A percentile compares a stretch with the other conserved stretches of the same genome.
These are phyloP conservation scores for Saturnispora mendoncae DNA, from an alignment of 805 yeast species.

Conservation along the genomic window DNA sequence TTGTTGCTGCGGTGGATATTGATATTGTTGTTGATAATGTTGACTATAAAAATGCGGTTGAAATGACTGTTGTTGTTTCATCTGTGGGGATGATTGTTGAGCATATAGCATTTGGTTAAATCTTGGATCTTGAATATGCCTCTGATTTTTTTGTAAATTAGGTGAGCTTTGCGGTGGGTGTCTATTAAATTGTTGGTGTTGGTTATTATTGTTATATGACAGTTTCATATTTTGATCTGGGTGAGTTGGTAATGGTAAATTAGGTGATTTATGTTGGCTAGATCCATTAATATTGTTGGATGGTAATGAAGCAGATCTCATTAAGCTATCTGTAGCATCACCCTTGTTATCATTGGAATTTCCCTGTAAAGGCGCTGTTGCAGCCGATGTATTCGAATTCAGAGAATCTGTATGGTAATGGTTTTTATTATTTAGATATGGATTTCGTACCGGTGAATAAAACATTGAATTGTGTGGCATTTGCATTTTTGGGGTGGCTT, in stretches of 20 bases:
- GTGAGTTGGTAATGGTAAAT: constrained; percentile 8
- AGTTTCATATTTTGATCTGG: neutral
- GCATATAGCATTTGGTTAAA: neutral
- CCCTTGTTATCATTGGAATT: neutral
- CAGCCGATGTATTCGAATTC: constrained; percentile 1
- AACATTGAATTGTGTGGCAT: constrained; percentile 1
- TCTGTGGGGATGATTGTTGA: neutral
- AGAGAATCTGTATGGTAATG: constrained; percentile 12
- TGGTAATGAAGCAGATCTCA: constrained; percentile 14
- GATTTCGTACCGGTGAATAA: neutral
- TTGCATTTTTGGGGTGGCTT: constrained; percentile 8
- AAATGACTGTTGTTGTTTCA: neutral
- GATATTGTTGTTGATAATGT: neutral
- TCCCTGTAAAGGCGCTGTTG: neutral
- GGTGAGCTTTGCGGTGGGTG: constrained; percentile 2
- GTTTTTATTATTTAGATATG: neutral
- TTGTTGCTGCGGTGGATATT: neutral
- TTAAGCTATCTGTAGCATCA: constrained; percentile 3
- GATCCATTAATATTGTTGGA: constrained; percentile 1
- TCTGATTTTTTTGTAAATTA: too few relatives aligned
- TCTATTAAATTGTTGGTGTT: neutral
- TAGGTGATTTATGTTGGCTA: neutral
- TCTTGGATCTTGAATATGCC: neutral
- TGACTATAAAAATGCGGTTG: neutral
- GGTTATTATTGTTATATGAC: too few relatives aligned